These are phyloP conservation scores for Elaeagnus macrophylla DNA, from an alignment of 306 rosid species.

Conservation along the genomic window DNA sequence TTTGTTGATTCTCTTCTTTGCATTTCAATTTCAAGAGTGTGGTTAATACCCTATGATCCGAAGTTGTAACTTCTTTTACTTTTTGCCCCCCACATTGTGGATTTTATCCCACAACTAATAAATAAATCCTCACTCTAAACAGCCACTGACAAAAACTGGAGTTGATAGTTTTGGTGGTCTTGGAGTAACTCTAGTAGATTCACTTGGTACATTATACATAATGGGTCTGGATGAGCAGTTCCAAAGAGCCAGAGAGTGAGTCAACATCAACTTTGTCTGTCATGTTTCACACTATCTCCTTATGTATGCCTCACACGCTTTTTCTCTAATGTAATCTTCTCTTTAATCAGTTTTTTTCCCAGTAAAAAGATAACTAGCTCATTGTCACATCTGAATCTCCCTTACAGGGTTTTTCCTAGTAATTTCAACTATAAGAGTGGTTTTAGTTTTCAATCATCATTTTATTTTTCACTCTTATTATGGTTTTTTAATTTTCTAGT, in stretches of 20 bases:
- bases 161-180: conserved; percentile 49
- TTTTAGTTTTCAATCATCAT: no score
- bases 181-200: conserved; percentile 61
- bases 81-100: neutral
- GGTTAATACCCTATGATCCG: neutral
- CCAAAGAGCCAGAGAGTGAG: conserved; percentile 56
- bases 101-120: conserved; percentile 15
- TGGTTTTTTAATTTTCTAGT: neutral
- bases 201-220: conserved; percentile 55
- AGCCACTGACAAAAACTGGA: conserved; percentile 45
- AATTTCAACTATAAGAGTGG: neutral
- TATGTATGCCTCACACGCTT: neutral
- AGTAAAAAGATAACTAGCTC: neutral
- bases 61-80: neutral
- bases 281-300: conserved; percentile 5
- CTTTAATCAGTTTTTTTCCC: neutral
- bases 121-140: conserved; percentile 23
- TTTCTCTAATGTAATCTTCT: neutral
- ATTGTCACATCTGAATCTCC: neutral
- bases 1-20: neutral
- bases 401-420: neutral
- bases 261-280: conserved; percentile 2
- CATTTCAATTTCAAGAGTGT: neutral
- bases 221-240: conserved; percentile 63
- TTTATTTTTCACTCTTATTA: neutral